Evolutionary conservation across 2,329 filamentous ascomycete genomes (phyloP).

Genomic region (Fusarium longipes): DNA sequence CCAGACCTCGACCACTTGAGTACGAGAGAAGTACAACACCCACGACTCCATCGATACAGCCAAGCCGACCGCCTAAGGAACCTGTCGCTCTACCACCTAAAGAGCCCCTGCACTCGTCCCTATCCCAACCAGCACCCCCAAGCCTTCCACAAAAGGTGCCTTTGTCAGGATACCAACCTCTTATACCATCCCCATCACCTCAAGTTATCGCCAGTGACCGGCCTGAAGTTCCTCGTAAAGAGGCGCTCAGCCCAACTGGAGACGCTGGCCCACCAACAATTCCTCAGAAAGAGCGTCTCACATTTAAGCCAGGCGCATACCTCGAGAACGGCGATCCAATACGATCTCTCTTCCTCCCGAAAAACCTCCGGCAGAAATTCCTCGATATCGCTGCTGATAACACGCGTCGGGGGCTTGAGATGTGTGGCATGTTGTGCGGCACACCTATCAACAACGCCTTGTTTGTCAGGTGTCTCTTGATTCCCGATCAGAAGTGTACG

Average conservation of each 20-base stretch:
- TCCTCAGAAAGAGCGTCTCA: slow-evolving; percentile 70
- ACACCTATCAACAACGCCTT: slow-evolving; percentile 92
- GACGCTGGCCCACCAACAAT: slow-evolving; percentile 39
- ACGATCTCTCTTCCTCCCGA: slow-evolving; percentile 87
- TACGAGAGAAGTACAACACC: slow-evolving; percentile 51
- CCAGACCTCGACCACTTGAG: slow-evolving; percentile 61
- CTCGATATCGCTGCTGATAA: slow-evolving; percentile 79
- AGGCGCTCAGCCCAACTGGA: slow-evolving; percentile 21
- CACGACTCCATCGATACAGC: slow-evolving; percentile 44
- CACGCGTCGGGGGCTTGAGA: slow-evolving; percentile 85
- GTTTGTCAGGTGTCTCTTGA: slow-evolving; percentile 88
- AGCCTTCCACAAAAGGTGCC: slow-evolving; percentile 48
- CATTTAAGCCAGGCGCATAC: slow-evolving; percentile 79
- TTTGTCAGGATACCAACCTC: slow-evolving; percentile 38
- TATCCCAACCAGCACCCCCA: slow-evolving; percentile 32
- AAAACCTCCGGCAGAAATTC: slow-evolving; percentile 78
- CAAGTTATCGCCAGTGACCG: slow-evolving; percentile 11
- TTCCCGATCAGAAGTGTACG: slow-evolving; percentile 90
- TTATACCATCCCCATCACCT: slow-evolving; percentile 35
- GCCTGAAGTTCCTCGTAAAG: slow-evolving; percentile 49
- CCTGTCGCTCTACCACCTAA: slow-evolving; percentile 39
- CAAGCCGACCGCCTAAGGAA: slow-evolving; percentile 51
- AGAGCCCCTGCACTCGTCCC: slow-evolving; percentile 32
- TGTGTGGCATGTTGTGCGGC: slow-evolving; percentile 93
- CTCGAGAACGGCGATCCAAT: slow-evolving; percentile 90